A percentile compares a stretch with the other conserved stretches of the same genome.
Conservation (phyloP, 352 stramenopile genomes). For the Phytophthora lateralis region DNA sequence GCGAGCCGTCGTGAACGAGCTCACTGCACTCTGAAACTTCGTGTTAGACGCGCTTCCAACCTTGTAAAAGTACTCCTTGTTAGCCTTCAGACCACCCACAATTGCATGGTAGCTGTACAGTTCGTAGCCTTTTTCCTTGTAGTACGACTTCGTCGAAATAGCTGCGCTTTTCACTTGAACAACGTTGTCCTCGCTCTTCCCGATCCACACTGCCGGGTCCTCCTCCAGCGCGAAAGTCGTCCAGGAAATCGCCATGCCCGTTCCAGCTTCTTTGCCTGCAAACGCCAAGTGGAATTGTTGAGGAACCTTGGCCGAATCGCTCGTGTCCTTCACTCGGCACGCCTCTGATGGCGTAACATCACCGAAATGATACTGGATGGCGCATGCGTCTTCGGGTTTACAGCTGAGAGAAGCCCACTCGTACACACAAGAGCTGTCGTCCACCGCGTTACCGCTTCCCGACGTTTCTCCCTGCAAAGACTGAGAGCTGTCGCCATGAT, state of each 20-base stretch:
- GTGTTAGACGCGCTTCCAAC: slow-evolving; percentile 11
- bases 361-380: slow-evolving; percentile 41
- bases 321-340: slow-evolving; percentile 37
- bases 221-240: slow-evolving; percentile 34
- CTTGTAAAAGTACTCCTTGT: slow-evolving; percentile 50
- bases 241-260: slow-evolving; percentile 52
- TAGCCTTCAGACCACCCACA: slow-evolving; percentile 35
- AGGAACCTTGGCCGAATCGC: slow-evolving; percentile 36
- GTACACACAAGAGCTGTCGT: slow-evolving; percentile 41
- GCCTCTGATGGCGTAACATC: slow-evolving; percentile 45
- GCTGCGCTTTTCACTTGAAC: slow-evolving; percentile 8
- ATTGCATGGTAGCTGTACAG: slow-evolving; percentile 55
- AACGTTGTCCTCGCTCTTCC: slow-evolving; percentile 6
- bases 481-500: background rate
- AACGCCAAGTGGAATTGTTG: slow-evolving; percentile 57
- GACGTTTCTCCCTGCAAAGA: background rate
- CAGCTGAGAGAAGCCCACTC: slow-evolving; percentile 32
- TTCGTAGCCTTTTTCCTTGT: slow-evolving; percentile 47
- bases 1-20: slow-evolving; percentile 40
- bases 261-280: slow-evolving; percentile 40
- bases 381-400: slow-evolving; percentile 30
- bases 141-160: slow-evolving; percentile 41
- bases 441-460: slow-evolving; percentile 10
- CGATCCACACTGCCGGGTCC: slow-evolving; percentile 45
- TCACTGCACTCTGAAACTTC: slow-evolving; percentile 32